Evolutionary conservation across 192 early-diverging fungal genomes (phyloP), one percentile per base, ranked within the genome.

Genomic region (Backusella australiensis): DNA sequence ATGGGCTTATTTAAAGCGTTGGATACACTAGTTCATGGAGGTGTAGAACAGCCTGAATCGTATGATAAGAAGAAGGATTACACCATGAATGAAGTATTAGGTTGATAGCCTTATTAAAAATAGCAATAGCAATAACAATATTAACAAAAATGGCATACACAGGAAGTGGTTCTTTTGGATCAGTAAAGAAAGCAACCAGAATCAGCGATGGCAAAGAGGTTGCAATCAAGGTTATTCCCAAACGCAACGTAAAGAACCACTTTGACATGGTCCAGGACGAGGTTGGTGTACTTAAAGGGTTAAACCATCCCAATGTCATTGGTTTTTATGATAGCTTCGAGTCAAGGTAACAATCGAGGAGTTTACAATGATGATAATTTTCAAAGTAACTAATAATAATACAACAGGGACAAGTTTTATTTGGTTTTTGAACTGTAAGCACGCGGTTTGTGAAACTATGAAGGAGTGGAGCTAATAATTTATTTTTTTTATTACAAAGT

Each of bases 141-240:
- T 39, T 1, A 1, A 12, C 11, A 39, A 39, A 39, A 39, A 12
- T 39, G 38, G 12, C 11, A 39, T 39, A 3, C 3, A 26, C 34
- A 83, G 82, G 82, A 12, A 77, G 67, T 42, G 93, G 93, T 19
- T 89, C 92, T 15, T 94, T 91, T 82, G 93, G 92, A 38, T 89
- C 91, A 26, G 93, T 94, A 67, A 87, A 90, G 69, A 77, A 86
- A 74, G 91, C 92, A n/a, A 84, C 70, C 6, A 84, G 88, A 11
- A 88, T 92, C 66, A 89, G 87, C n/a, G 90, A 92, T 23, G 89
- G 91, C 15, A 89, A 92, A 32, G 86, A 89, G 34, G 95, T 95
- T 29, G 97, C 97, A 0, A 88, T 97, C 77, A 98, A 98, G 82
- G 90, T 98, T 59, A 98, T 98, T 82, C 90, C 90, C 80, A 97